These are phyloP conservation scores for Fusarium keratoplasticum DNA, from an alignment of 2,329 filamentous ascomycete genomes.

Conservation along the genomic window DNA sequence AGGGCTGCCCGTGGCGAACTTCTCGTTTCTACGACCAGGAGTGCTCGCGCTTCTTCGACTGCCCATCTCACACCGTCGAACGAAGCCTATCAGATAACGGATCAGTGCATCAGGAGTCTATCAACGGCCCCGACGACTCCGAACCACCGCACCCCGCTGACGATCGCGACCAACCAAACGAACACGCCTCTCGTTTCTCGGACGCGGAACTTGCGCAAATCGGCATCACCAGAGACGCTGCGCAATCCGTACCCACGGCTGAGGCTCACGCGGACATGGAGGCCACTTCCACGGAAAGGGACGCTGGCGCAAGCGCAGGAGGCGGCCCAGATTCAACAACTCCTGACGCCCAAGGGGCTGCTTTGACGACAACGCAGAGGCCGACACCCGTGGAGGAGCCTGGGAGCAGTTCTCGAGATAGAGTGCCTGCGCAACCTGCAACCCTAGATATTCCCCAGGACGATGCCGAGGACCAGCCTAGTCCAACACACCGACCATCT, in stretches of 20 bases:
- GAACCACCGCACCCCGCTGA: constrained; percentile 15
- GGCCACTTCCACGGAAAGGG: background rate
- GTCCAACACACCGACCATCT: background rate
- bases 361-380: constrained; percentile 4
- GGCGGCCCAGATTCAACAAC: background rate
- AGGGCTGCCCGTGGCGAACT: constrained; percentile 54
- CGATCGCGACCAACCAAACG: constrained; percentile 6
- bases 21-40: constrained; percentile 55
- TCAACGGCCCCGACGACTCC: constrained; percentile 8
- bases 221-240: background rate
- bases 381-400: background rate
- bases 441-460: background rate
- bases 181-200: constrained; percentile 24
- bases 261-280: constrained; percentile 9
- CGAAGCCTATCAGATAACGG: constrained; percentile 47
- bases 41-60: constrained; percentile 62
- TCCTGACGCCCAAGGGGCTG: constrained; percentile 10
- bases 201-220: constrained; percentile 29
- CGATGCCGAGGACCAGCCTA: constrained; percentile 1
- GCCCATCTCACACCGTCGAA: constrained; percentile 59
- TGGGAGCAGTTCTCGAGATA: constrained; percentile 3
- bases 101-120: constrained; percentile 41
- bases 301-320: background rate
- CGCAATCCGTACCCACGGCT: background rate
- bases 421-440: constrained; percentile 1